Base-by-base conservation (phyloP, 805 yeast genomes). In the Kodamaea laetipori region DNA sequence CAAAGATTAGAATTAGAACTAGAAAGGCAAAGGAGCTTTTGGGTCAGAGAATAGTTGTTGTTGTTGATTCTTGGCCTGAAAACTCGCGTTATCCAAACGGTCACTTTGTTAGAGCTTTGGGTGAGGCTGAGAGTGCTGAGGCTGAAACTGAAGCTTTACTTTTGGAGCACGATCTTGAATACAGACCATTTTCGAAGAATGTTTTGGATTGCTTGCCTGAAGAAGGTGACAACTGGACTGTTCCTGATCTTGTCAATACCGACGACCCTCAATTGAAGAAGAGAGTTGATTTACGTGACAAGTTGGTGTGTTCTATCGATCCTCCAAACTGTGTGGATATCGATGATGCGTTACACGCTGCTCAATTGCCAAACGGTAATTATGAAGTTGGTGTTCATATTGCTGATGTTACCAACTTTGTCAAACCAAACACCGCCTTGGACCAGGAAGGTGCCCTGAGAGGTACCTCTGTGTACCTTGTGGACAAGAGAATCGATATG, bases 271-370 rank as follows among this genome's bases (percentile, higher is more conserved):
- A 78, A 31, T 61, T 77, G 24, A 73, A 75, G 27, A 81, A 83
- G 54, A 80, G 99, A 65, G 77, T 72, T 40, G 99, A 94, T 63
- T 74, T 90, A 46, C 80, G 99, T 56, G 95, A 92, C 55, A 82
- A 88, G 57, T 71, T 89, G 38, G 87, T 94, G 31, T 94, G 99
- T 63, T 86, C 96, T 17, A 94, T 94, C 54, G 99, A 94, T 73
- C 99, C 99, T 7, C 97, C 97, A 2, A 84, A 86, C 23, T 92
- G 98, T 81, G 97, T 90, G 52, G 99, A 94, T 79, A 94, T 94
- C 57, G 99, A 94, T 71, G 97, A 94, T 71, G 99, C 99, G 1
- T 72, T 94, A 38, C 99, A 94, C 60, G 98, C 98, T 0, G 71
- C 77, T 50, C 61, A 62, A 42, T 74, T 94, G 39, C 90, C 96